Conservation (phyloP, 2,329 filamentous ascomycete species). For the Claviceps purpurea region DNA sequence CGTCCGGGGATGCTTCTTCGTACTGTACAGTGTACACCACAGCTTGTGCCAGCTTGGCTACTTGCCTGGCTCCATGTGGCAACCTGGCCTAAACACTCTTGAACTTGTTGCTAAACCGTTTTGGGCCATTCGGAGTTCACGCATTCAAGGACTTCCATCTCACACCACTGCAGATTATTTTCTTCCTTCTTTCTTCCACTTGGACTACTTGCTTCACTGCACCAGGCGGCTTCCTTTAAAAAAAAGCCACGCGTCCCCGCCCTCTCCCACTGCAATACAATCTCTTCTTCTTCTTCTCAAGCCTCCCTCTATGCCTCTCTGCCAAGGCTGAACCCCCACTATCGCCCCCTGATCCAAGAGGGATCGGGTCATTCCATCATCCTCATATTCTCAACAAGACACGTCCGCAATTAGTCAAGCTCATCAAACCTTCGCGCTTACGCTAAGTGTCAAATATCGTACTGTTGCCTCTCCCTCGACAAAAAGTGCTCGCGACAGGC, state of each 20-base stretch:
- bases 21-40: not conserved
- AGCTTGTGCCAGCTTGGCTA: not conserved
- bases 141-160: not conserved
- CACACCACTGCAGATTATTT: not conserved
- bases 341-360: conserved; percentile 7
- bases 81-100: conserved; percentile 4
- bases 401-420: not conserved
- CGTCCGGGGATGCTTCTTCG: not conserved
- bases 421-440: not conserved
- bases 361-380: conserved; percentile 1
- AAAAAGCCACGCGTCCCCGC: not conserved
- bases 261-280: not conserved
- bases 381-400: not conserved
- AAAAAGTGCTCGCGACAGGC: not conserved
- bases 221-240: not conserved
- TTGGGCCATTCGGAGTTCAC: conserved; percentile 1
- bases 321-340: conserved; percentile 2
- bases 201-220: not conserved
- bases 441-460: not conserved
- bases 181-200: not conserved
- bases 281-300: not conserved
- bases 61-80: not conserved
- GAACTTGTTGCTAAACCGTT: not conserved
- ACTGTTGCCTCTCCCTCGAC: not conserved
- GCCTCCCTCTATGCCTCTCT: conserved; percentile 1